Evolutionary conservation across 2,329 filamentous ascomycete species (phyloP).

Genomic region (Colletotrichum sp.): DNA sequence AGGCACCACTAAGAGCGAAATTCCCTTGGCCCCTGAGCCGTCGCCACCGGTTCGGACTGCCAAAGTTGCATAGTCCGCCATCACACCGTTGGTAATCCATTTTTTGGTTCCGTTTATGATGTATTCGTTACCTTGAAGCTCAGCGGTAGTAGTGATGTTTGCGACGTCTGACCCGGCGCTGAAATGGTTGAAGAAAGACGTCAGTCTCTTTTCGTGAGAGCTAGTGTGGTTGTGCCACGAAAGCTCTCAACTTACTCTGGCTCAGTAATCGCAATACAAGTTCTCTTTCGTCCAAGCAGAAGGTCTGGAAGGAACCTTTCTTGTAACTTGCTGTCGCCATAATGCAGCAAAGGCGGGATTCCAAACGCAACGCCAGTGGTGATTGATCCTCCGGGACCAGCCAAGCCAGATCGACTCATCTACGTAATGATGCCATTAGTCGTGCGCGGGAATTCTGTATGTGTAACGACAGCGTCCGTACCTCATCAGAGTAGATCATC

Average conservation of each 20-base stretch:
- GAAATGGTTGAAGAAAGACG: neutral
- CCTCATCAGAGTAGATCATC: conserved; percentile 70
- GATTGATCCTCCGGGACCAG: neutral
- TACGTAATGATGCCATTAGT: neutral
- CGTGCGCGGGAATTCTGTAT: conserved; percentile 38
- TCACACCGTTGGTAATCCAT: conserved; percentile 80
- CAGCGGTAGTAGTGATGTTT: conserved; percentile 72
- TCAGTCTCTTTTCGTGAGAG: neutral
- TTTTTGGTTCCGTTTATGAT: conserved; percentile 80
- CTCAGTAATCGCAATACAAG: conserved; percentile 81
- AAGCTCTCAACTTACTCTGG: conserved; percentile 49
- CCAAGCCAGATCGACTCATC: neutral
- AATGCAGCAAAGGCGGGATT: neutral
- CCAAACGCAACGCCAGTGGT: neutral
- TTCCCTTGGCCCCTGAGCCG: conserved; percentile 64
- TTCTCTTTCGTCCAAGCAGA: conserved; percentile 68
- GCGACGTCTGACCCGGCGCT: conserved; percentile 74
- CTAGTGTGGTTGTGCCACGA: rapidly evolving
- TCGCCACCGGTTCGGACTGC: conserved; percentile 71
- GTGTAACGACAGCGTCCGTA: neutral
- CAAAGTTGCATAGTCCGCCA: conserved; percentile 72
- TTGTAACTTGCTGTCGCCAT: neutral
- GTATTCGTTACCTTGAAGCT: conserved; percentile 69
- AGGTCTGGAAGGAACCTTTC: conserved; percentile 72
- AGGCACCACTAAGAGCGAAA: conserved; percentile 73